Evolutionary conservation across 2,329 filamentous ascomycete genomes (phyloP), one percentile per base, ranked within the genome.

Genomic region (Hypoxylon sp.): DNA sequence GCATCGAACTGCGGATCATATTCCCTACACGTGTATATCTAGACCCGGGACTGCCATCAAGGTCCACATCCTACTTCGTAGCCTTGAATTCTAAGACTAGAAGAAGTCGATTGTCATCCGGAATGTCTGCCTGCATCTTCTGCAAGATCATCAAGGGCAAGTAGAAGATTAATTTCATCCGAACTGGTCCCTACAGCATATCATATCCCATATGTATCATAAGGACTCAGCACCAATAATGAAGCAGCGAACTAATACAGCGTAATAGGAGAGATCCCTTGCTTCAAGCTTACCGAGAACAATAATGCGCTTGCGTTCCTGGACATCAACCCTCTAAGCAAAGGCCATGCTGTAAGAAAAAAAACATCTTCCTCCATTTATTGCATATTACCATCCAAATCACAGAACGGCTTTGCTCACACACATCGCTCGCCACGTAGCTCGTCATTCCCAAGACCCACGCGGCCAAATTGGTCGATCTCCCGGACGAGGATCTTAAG

Each of bases 371-470:
- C n/a, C n/a, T n/a, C n/a, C n/a, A n/a, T n/a, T n/a, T n/a, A n/a
- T n/a, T n/a, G n/a, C n/a, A n/a, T n/a, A n/a, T n/a, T n/a, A n/a
- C n/a, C n/a, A n/a, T n/a, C n/a, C n/a, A n/a, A n/a, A n/a, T n/a
- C n/a, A 30, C 50, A 20, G 8, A 22, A 19, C 44, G 15, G 19
- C 53, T 32, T 32, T 19, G 39, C 34, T 17, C 15, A 26, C 15
- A 13, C 8, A 43, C 1, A n/a, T 41, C n/a, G 1, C 10, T 10
- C 37, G 1, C 17, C 6, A 17, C n/a, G 17, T 41, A 97, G 94
- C 93, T 99, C 75, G 91, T 99, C 64, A 97, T 99, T 70, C 95
- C 95, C 68, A 99, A 99, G 81, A 86, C 88, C 80, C 95, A 99
- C 80, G 95, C 94, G 76, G 91, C 85, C 65, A 98, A 97, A 81